Evolutionary conservation across 768 basidiomycete genomes (phyloP), one percentile per base, ranked within the genome.

Genomic region (Trametes meyenii): DNA sequence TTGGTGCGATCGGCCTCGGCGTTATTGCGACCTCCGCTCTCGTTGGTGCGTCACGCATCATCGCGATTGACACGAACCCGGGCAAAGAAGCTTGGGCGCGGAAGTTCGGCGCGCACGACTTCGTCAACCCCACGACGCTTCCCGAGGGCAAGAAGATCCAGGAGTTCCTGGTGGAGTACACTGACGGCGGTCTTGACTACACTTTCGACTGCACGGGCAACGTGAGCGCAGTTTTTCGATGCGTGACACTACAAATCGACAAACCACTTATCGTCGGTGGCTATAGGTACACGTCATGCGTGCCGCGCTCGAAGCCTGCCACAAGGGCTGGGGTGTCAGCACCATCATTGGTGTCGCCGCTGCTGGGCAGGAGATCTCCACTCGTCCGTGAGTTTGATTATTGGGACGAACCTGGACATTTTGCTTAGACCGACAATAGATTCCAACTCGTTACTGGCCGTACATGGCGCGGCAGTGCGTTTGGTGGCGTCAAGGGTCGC

Each of bases 201-300:
- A 98, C 97, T 13, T 99, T 96, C 70, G 97, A 99, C 70, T 91
- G 89, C 67, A 99, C 97, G 11, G 97, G 97, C 21, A 98, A 97
- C 72, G 85, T 86, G 48, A 61, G 76, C 67, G 55, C 1, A 17
- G 11, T 39, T 14, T 50, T 3, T 17, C 48, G 36, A 21, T n/a
- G n/a, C n/a, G n/a, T n/a, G n/a, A n/a, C 5, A 10, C 19, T 24
- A 2, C 26, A 13, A 5, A 1, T 43, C 1, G 36, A n/a, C 14
- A 3, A 43, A 33, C 2, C 7, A 19, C 36, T n/a, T 50, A 26
- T 7, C 26, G 33, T 38, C 61, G 21, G 52, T 23, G 1, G 1
- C 2, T 19, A 10, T 58, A 90, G 89, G 90, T 94, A 11, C 79
- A 94, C 29, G 94, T 96, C 64, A 98, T 97, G 96, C 86, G 96